phyloP scores from a whole-genome alignment of 2,329 filamentous ascomycete genomes.

The Aspergillus viridinutans region DNA sequence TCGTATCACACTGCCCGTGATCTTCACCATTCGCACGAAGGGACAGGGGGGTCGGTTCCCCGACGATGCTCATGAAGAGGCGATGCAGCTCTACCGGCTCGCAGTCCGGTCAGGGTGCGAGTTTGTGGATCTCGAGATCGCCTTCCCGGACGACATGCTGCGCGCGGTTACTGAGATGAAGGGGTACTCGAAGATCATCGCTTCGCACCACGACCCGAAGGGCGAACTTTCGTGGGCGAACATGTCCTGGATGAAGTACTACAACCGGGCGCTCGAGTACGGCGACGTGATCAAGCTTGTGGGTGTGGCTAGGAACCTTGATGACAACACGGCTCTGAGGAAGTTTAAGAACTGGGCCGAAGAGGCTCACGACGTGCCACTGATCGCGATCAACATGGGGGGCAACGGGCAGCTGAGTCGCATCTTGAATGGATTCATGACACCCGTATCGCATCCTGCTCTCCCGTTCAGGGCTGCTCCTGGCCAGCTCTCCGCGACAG shows the following conservation, averaged over 20 bases:
- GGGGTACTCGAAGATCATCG: constrained; percentile 77
- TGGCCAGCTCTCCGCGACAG: constrained; percentile 83
- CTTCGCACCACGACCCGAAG: constrained; percentile 87
- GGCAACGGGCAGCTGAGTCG: constrained; percentile 80
- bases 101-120: constrained; percentile 83
- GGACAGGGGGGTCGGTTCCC: constrained; percentile 87
- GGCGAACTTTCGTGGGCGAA: constrained; percentile 81
- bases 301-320: constrained; percentile 67
- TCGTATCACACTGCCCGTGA: constrained; percentile 69
- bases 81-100: constrained; percentile 68
- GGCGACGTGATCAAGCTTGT: constrained; percentile 95
- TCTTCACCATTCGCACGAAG: constrained; percentile 85
- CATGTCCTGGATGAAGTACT: constrained; percentile 85
- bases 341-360: constrained; percentile 76
- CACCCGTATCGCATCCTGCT: constrained; percentile 83
- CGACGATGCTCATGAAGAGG: constrained; percentile 67
- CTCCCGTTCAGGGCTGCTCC: constrained; percentile 93
- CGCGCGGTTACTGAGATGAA: constrained; percentile 64
- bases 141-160: constrained; percentile 72
- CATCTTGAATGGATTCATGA: constrained; percentile 87
- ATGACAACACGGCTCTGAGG: constrained; percentile 82
- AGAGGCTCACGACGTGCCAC: constrained; percentile 68
- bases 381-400: constrained; percentile 97
- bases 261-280: constrained; percentile 83
- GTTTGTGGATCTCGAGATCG: constrained; percentile 90